Evolutionary conservation across 139 green algal genomes (phyloP).

Genomic region (Chlorella sp.): DNA sequence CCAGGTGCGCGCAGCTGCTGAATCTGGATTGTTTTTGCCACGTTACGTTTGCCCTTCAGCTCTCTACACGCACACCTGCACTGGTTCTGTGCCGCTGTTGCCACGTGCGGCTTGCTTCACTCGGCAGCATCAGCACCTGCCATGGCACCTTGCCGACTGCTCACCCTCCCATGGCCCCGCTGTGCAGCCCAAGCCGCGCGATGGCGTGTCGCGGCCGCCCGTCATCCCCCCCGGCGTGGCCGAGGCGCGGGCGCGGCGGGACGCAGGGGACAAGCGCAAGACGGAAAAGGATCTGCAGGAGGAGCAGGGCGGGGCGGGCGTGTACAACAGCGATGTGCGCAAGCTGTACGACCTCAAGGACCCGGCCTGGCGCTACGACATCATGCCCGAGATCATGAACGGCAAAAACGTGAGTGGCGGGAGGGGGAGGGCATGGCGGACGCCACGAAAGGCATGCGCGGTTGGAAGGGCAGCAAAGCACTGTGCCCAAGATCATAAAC

Average conservation of each 20-base stretch:
- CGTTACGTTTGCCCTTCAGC: too few species aligned
- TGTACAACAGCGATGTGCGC: constrained; percentile 90
- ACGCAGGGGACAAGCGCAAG: constrained; percentile 46
- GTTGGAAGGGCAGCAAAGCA: too few species aligned
- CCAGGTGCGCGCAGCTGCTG: constrained; percentile 63
- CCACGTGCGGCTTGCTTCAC: too few species aligned
- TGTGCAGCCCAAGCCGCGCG: constrained; percentile 36
- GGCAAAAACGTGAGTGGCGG: constrained; percentile 91
- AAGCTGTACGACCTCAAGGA: constrained; percentile 91
- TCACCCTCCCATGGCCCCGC: too few species aligned
- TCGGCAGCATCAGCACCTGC: too few species aligned
- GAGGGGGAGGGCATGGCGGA: too few species aligned
- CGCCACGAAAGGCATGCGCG: too few species aligned
- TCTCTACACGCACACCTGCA: too few species aligned
- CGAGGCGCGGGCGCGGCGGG: constrained; percentile 55
- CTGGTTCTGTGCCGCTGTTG: too few species aligned
- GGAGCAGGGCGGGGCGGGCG: constrained; percentile 91
- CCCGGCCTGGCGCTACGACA: constrained; percentile 92
- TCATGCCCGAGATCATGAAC: constrained; percentile 97
- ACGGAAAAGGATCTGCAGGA: constrained; percentile 88
- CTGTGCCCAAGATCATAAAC: too few species aligned
- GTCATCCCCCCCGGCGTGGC: constrained; percentile 82
- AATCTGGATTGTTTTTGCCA: too few species aligned
- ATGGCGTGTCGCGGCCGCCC: constrained; percentile 70
- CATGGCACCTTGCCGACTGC: constrained; percentile 68